Conservation (phyloP, 176 grass and related monocot species). For the Aegilops longissima region DNA sequence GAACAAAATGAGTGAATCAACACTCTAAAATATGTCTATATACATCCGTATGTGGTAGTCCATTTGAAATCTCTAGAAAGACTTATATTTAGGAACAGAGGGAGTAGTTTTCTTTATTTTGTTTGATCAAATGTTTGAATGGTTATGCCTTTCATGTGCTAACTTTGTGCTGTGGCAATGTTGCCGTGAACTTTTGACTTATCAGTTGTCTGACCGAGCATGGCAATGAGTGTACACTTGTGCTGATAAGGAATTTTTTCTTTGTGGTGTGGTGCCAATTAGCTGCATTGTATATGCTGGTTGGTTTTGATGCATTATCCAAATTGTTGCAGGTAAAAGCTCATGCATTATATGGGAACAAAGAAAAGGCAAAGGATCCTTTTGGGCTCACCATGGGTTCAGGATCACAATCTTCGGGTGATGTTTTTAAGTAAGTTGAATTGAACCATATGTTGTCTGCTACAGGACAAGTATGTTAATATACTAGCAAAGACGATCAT, state of each 20-base stretch:
- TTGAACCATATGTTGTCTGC: constrained; percentile 42
- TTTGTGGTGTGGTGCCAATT: neutral
- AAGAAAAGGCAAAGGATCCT: constrained; percentile 91
- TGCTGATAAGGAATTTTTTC: neutral
- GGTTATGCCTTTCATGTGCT: too few relatives aligned
- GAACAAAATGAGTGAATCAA: too few relatives aligned
- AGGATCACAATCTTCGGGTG: constrained; percentile 65
- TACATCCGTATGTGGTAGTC: too few relatives aligned
- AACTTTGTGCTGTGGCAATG: too few relatives aligned
- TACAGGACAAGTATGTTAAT: constrained; percentile 22
- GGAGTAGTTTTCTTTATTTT: neutral
- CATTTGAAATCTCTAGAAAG: too few relatives aligned
- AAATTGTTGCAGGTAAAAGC: constrained; percentile 64
- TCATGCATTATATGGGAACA: constrained; percentile 70
- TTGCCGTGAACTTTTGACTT: too few relatives aligned
- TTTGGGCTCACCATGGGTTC: constrained; percentile 94
- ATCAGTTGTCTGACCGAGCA: too few relatives aligned
- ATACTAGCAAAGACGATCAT: neutral
- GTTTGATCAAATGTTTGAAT: too few relatives aligned
- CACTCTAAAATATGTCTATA: too few relatives aligned
- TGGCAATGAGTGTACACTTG: neutral
- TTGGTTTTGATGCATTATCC: neutral
- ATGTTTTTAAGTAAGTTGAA: constrained; percentile 84
- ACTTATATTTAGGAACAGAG: too few relatives aligned
- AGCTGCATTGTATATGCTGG: neutral